Evolutionary conservation across 768 basidiomycete species (phyloP).

Genomic region (Auricularia cornea): DNA sequence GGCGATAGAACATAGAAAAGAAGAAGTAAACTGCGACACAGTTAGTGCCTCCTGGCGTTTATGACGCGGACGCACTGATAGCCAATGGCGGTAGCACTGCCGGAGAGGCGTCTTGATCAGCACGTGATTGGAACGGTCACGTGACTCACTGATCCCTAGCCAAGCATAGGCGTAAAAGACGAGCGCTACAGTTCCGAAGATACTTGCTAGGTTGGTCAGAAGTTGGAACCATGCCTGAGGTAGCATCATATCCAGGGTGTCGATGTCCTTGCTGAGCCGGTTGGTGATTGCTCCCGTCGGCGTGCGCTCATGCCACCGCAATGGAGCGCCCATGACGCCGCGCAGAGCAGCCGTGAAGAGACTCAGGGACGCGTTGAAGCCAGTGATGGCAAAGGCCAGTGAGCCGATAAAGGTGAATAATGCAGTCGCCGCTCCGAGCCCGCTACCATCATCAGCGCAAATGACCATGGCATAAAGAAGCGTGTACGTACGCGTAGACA

Average conservation of each 20-base stretch:
- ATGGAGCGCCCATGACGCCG: slow-evolving; percentile 50
- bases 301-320: slow-evolving; percentile 67
- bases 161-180: slow-evolving; percentile 63
- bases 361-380: background rate
- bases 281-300: slow-evolving; percentile 54
- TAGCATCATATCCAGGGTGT: slow-evolving; percentile 28
- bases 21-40: background rate
- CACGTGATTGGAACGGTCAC: background rate
- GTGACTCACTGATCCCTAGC: slow-evolving; percentile 43
- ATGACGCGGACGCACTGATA: background rate
- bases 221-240: slow-evolving; percentile 23
- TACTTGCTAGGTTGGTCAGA: slow-evolving; percentile 31
- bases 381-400: background rate
- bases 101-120: background rate
- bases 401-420: background rate
- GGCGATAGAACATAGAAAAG: slow-evolving; percentile 10
- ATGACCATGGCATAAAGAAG: background rate
- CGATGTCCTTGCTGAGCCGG: slow-evolving; percentile 53
- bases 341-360: slow-evolving; percentile 50
- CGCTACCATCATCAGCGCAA: background rate
- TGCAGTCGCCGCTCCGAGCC: background rate
- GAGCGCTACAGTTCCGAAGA: slow-evolving; percentile 50
- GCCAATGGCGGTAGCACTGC: background rate
- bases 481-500: slow-evolving; percentile 25
- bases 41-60: background rate